These are phyloP conservation scores for Diaporthe sp. DNA, from an alignment of 2,329 filamentous ascomycete species.

Conservation along the genomic window DNA sequence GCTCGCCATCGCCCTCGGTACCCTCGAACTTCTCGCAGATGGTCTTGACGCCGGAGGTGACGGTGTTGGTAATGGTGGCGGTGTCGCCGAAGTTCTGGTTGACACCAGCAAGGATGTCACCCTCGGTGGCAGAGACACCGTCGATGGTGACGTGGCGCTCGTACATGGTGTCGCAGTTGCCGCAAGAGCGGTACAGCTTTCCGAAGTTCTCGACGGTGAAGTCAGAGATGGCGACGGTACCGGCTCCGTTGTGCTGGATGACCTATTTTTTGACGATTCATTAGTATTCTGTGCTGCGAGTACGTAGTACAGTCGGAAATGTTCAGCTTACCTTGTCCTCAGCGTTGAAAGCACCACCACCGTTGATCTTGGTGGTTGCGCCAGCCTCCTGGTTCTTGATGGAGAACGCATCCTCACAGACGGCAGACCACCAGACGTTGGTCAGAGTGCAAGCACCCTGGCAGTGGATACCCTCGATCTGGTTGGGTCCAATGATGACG, in stretches of 20 bases:
- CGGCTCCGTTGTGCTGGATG: slow-evolving; percentile 54
- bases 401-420: slow-evolving; percentile 52
- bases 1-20: slow-evolving; percentile 38
- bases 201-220: slow-evolving; percentile 60
- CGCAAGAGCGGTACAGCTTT: slow-evolving; percentile 63
- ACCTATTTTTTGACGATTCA: slow-evolving; percentile 38
- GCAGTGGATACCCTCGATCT: slow-evolving; percentile 64
- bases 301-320: background rate
- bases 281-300: background rate
- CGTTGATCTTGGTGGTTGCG: slow-evolving; percentile 51
- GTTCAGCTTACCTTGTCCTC: slow-evolving; percentile 47
- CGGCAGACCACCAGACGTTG: slow-evolving; percentile 52
- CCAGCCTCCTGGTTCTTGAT: slow-evolving; percentile 50
- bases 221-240: slow-evolving; percentile 48
- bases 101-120: slow-evolving; percentile 33
- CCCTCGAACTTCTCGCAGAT: slow-evolving; percentile 40
- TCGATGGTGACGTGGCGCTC: slow-evolving; percentile 61
- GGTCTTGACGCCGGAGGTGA: slow-evolving; percentile 31
- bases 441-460: slow-evolving; percentile 56
- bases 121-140: slow-evolving; percentile 50
- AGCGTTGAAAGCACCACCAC: slow-evolving; percentile 53
- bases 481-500: slow-evolving; percentile 63
- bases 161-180: slow-evolving; percentile 54
- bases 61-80: slow-evolving; percentile 40
- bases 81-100: slow-evolving; percentile 46